Base-by-base conservation (phyloP, 208 protist genomes). In the Acanthamoeba sp. region DNA sequence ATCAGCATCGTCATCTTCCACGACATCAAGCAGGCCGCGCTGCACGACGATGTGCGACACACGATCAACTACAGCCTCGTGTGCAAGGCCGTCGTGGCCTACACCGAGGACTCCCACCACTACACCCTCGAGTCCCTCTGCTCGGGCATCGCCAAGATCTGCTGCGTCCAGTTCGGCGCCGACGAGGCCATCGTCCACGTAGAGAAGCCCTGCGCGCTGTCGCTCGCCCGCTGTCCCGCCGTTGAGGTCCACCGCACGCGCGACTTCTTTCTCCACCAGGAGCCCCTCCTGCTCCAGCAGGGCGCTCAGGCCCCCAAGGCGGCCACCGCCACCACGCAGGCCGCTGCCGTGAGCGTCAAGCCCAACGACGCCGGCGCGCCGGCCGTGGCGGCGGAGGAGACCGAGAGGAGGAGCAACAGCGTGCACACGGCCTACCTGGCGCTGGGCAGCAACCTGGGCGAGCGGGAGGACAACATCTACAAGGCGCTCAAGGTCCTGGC, bases 41-140 rank as follows among this genome's bases (percentile, higher is more conserved):
- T 42, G 10, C 76, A 89, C 27, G 95, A 96, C 69, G 93, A 84
- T 22, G 94, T 96, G 18, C 36, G 57, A 50, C 32, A 94, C 57
- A 96, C 95, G 3, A 94, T 96, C 52, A 92, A 80, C 9, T 96
- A 96, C 95, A 94, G 89, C 66, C 84, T 88, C n/a, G 42, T 96
- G 20, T 95, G 92, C 64, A 96, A 95, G 90, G 66, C 95, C 7
- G 64, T 96, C 45, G 34, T 78, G 57, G 92, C 95, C 36, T 96
- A 96, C 88, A 76, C 91, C 18, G 95, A 96, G 69, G 94, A 94
- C 50, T 96, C 95, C 45, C 95, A 96, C 66, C 95, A 95, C 73
- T 95, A 94, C 87, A 96, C 95, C 80, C 88, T 96, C 9, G 95
- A 96, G 64, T 90, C 89, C 29, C 73, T 96, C 2, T 91, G 93